phyloP scores from a whole-genome alignment of 345 rosid species.

The Salix udensis region DNA sequence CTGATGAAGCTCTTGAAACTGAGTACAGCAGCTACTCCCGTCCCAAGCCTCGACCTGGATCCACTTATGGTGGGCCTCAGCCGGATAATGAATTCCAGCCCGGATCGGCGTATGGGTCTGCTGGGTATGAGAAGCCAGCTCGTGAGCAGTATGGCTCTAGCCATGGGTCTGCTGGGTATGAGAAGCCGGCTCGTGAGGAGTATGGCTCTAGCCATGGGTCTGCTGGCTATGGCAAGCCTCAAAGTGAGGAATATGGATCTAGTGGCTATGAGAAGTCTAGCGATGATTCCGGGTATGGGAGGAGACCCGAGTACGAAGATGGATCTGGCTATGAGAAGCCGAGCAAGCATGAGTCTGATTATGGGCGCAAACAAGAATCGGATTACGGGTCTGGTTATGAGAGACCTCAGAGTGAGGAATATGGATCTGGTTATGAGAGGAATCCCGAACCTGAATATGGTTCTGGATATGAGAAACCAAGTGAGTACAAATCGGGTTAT shows the following conservation, averaged over 20 bases:
- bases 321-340: constrained; percentile 1
- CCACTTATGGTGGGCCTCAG: constrained; percentile 18
- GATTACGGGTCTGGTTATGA: constrained; percentile 37
- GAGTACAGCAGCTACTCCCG: constrained; percentile 84
- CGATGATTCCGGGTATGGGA: constrained; percentile 28
- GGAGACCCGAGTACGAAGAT: constrained; percentile 10
- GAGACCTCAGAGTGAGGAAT: constrained; percentile 11
- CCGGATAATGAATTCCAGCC: constrained; percentile 6
- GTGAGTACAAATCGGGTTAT: constrained; percentile 27
- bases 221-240: neutral
- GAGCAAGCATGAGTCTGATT: neutral
- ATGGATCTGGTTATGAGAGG: constrained; percentile 40
- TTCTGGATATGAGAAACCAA: constrained; percentile 21
- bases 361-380: constrained; percentile 11
- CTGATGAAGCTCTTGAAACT: constrained; percentile 48
- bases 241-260: constrained; percentile 32
- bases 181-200: constrained; percentile 19
- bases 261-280: constrained; percentile 24
- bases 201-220: constrained; percentile 32
- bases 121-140: constrained; percentile 7
- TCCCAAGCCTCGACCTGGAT: constrained; percentile 69
- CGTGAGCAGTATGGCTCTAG: constrained; percentile 35
- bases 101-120: constrained; percentile 23
- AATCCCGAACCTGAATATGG: constrained; percentile 29
- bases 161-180: constrained; percentile 6